Base-by-base conservation (phyloP, 192 early-diverging fungal species). In the Podochytrium sp. region DNA sequence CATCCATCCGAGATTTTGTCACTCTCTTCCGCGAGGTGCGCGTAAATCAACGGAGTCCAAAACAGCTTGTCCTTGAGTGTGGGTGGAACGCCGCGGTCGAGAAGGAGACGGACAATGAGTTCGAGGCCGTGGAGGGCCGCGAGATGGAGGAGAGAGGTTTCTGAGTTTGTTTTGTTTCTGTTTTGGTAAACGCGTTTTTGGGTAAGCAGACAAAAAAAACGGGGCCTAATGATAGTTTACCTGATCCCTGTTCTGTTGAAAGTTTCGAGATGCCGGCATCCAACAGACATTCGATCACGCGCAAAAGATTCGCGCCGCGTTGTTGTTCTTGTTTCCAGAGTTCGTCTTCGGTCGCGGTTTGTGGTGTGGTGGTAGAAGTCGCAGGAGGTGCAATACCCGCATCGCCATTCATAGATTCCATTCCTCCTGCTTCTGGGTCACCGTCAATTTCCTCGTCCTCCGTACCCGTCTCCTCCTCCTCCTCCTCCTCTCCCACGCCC, bases 1-100 rank as follows among this genome's bases (percentile, higher is more conserved):
- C 66, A 69, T 33, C 66, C 66, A 69, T 69, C 66, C 27, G 18
- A 18, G 47, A 69, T 35, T 52, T 69, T 51, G 34, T 69, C 66
- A 38, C 20, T 37, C 6, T 47, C 52, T 35, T 69, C 66, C 20
- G 50, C 40, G n/a, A 34, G 23, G 38, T 69, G 66, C 1, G 66
- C 66, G 29, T 69, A 69, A 55, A 69, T 69, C 7, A 69, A 33
- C 14, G 66, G 66, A 7, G 66, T 69, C 66, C 32, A 55, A 25
- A n/a, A 25, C 29, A 69, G 66, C 34, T 69, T 69, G 53, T 69
- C 66, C 34, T 69, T 69, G 7, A 69, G 18, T 51, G 29, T 69
- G 14, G 66, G 37, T 7, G 66, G 35, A 20, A 69, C 29, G 12
- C 51, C 51, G 52, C 51, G 49, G 10, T 30, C 25, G 6, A 55